Evolutionary conservation across 257 asterid genomes (phyloP), one percentile per base, ranked within the genome.

Genomic region (Cinchona pubescens): DNA sequence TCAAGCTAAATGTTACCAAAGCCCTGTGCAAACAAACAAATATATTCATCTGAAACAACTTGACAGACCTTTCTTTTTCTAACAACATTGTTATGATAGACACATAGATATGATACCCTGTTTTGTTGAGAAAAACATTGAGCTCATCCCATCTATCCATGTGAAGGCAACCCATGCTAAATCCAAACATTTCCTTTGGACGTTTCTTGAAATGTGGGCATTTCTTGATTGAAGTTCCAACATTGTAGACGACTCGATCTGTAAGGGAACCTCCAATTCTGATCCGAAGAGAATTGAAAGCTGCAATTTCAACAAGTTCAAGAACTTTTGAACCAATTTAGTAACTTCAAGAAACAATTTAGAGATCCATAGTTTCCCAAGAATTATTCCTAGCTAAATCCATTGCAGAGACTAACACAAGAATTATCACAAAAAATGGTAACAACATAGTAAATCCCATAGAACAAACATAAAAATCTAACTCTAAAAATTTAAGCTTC

Each of bases 121-220:
- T 91, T 78, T 87, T 46, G 38, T 76, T 71, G 80, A 91, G 87
- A 18, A 91, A 67, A 5, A 65, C 71, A 85, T 91, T 83, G 53
- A 91, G 13, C 59, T 62, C 79, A 90, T 91, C 91, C 97, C 97
- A 91, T 87, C 96, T 88, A 11, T 82, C 70, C 93, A 88, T 87
- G 40, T 65, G 74, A 15, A 91, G 88, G 85, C 97, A 91, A 1
- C 97, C 97, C 42, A 30, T 51, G 27, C 87, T 73, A 73, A 88
- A 91, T 55, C 96, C 93, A 83, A 91, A 89, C 76, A 83, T 32
- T 43, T 79, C 89, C 61, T 55, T 23, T 0, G 78, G 53, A 2
- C 3, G 66, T 74, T 69, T 81, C 72, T 80, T 80, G 79, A 91
- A 88, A 73, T 83, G 84, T 60, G 89, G 89, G 88, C 97, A 91